Evolutionary conservation across 345 rosid species (phyloP), one percentile per base, ranked within the genome.

Genomic region (Eucalyptus sp.): DNA sequence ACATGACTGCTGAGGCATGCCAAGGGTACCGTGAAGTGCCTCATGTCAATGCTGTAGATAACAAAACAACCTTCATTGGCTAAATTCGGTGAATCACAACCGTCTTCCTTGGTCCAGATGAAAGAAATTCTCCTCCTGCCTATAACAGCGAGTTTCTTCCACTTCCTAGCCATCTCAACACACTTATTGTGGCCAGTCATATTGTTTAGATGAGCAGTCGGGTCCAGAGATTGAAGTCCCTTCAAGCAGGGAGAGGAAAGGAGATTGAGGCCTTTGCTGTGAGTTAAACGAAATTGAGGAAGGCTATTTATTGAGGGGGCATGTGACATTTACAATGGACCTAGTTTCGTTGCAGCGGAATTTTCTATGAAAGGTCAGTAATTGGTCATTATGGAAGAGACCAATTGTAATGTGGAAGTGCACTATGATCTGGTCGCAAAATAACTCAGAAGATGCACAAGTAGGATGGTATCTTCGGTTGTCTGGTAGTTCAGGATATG

Each of bases 61-160:
- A 90, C 90, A 89, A 91, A 91, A 86, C 88, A 88, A 66, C 92
- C 91, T 88, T 88, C 89, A 41, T 41, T 20, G 2, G 88, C 37
- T 7, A n/a, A 44, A 3, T 62, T 6, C 7, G 9, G 54, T 87
- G 88, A 87, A 37, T 22, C 18, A 18, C 71, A 8, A 22, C 48
- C 7, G 0, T 52, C 60, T 20, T 17, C 48, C 43, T 48, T 58
- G 27, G 62, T 87, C 87, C 80, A 8, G 5, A 50, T 87, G 18
- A 89, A 89, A 18, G 81, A 43, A 7, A 87, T 89, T 54, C 86
- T 68, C 33, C 0, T 66, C 76, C 41, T 66, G 76, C 41, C 37
- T 7, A 66, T n/a, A 16, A 31, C 41, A 16, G 80, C 22, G 2
- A 68, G 44, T 33, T 68, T 68, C 43, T 8, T 68, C 80, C 43